Evolutionary conservation across 768 basidiomycete species (phyloP), one percentile per base, ranked within the genome.

Genomic region (Xerocomellus amylosporus): DNA sequence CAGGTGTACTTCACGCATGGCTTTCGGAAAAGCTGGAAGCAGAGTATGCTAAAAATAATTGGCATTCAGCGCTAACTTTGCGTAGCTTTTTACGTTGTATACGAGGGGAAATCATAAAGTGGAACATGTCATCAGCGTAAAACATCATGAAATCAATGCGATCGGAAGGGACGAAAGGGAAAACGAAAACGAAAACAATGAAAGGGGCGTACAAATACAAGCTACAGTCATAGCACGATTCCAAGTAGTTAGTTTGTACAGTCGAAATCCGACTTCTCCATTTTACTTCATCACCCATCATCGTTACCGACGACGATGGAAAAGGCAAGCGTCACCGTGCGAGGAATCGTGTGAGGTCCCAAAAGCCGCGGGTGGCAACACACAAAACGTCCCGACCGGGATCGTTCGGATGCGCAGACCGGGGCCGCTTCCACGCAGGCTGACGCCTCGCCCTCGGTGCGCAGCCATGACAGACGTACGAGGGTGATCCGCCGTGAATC

Each of bases 401-500:
- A 20, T n/a, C 19, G 30, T 8, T 57, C 5, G 53, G 33, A 22
- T 55, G 66, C 8, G 56, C 42, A 10, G 64, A 54, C 4, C 51
- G 57, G 15, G 61, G 65, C 13, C 55, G 61, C 42, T 63, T 62
- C 62, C 64, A 67, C 15, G 69, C 41, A 1, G 60, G 60, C 19
- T 55, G 59, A 9, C 43, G 44, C 48, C 63, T 61, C 19, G 40
- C 56, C 10, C 63, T 52, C 1, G 59, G 67, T 41, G 46, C 62
- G 36, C 68, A 69, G 42, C 56, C 34, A 37, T 62, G 65, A 48
- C 68, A 69, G 34, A 69, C 55, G 46, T 71, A 69, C 2, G 69
- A 69, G 2, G 59, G 48, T 9, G 69, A 66, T 53, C 69, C 68
- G n/a, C 68, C 68, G 34, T 58, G 59, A 33, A 69, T 71, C 56